Evolutionary conservation across 192 early-diverging fungal genomes (phyloP), one percentile per base, ranked within the genome.

Genomic region (Cetraspora pellucida): DNA sequence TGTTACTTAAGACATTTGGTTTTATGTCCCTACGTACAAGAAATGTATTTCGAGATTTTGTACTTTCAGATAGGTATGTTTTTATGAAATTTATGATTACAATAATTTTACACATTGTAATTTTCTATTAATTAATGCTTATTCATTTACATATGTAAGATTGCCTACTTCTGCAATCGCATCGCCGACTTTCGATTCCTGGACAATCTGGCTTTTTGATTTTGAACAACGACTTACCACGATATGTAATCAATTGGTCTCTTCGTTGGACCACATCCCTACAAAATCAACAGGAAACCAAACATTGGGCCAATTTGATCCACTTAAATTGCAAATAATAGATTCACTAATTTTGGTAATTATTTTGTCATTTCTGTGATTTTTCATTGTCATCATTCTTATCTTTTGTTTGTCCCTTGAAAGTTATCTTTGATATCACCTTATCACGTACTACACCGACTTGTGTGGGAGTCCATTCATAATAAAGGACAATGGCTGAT

Each of bases 41-140:
- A 68, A 47, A n/a, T 27, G 10, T 68, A 49, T 68, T 68, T 46
- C 66, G 66, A 25, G 66, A 68, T 49, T 68, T 27, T 68, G 47
- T 68, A 45, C 21, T 68, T 37, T 49, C 10, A 47, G 66, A 68
- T 25, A 45, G 66, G 63, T 37, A 37, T 37, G 25, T 25, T 25
- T 21, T 59, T 54, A 54, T 25, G n/a, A 21, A 25, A 2, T 23
- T 23, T 59, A 23, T 8, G 9, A 59, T 59, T 59, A 59, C 8
- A 27, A 68, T 47, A 25, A 0, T 23, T 27, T 68, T 16, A 25
- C 27, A 10, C 7, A 16, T 10, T 2, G 3, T 49, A 47, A 47
- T 68, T 68, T 2, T 27, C 25, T 16, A 3, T 16, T 25, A 14
- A n/a, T 3, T n/a, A 28, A 31, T 68, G 19, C 31, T 64, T n/a